Evolutionary conservation across 768 basidiomycete genomes (phyloP), one percentile per base, ranked within the genome.

Genomic region (Amanita inopinata): DNA sequence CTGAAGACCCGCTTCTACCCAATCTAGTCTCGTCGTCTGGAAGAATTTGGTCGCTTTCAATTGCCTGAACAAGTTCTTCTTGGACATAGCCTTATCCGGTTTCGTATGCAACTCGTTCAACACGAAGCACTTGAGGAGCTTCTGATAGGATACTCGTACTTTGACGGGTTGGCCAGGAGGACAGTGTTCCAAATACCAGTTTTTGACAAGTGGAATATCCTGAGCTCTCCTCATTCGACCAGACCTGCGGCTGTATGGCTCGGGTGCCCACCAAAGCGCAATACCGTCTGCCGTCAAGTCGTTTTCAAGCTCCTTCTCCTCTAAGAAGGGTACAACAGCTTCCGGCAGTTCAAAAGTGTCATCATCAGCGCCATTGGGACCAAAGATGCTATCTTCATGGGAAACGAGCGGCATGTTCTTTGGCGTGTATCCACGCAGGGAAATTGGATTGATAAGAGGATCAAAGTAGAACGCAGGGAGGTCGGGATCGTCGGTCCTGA

Each of bases 41-140:
- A 99, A 99, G 67, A 99, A 99, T 64, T 98, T 98, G 45, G 96
- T 99, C n/a, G 88, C 83, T 64, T 97, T 98, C 45, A 92, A 70
- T 57, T 92, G 88, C 33, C 90, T 74, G 76, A 99, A 98, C 38
- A 98, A 59, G 56, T 93, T 96, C 68, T 94, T 91, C 78, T 94
- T 98, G 50, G 88, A 84, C 87, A 96, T 94, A 5, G 96, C 84
- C 63, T 96, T 98, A 61, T 96, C 92, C 4, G 82, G 74, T 34
- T 87, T 73, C 41, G 82, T 82, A 55, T 87, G 81, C 33, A 99
- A 71, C 61, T 93, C 91, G 59, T 99, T 99, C 52, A 98, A 71
- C 12, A 99, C 96, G 61, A 73, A 98, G 58, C 85, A 84, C 62
- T 99, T 99, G 46, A 94, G 71, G 22, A 99, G 70, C 65, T 99